These are phyloP conservation scores for Tranzscheliella williamsii DNA, from an alignment of 1,284 basidiomycete genomes.

Conservation along the genomic window DNA sequence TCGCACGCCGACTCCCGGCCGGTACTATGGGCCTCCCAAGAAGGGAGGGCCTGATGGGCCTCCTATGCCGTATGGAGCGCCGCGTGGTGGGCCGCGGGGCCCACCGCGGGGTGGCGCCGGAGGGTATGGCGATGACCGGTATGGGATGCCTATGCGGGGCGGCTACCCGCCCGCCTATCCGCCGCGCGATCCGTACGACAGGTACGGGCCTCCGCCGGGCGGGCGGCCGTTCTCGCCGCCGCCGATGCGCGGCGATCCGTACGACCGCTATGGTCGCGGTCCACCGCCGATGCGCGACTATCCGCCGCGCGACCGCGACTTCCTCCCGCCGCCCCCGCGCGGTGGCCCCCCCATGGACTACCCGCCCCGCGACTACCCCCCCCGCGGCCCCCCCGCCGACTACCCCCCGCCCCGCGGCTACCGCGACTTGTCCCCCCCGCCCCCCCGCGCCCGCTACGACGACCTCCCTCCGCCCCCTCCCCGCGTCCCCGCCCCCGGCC, in stretches of 20 bases:
- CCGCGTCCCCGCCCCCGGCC: conserved; percentile 14
- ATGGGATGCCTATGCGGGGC: conserved; percentile 74
- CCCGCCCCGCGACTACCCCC: conserved; percentile 41
- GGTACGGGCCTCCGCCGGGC: conserved; percentile 54
- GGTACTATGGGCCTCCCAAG: conserved; percentile 90
- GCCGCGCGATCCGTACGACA: conserved; percentile 58
- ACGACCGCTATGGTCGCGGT: conserved; percentile 35
- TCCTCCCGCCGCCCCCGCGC: conserved; percentile 21
- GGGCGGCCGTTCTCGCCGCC: conserved; percentile 37
- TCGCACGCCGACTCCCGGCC: conserved; percentile 89
- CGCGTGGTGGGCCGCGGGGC: conserved; percentile 27
- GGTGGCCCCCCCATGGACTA: conserved; percentile 42
- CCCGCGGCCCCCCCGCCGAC: conserved; percentile 44
- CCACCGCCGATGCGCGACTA: conserved; percentile 42
- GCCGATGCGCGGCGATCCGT: conserved; percentile 37
- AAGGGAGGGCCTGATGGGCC: conserved; percentile 66
- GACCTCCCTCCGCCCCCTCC: conserved; percentile 46
- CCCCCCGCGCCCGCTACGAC: conserved; percentile 40
- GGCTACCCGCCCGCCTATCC: conserved; percentile 52
- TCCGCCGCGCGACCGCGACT: conserved; percentile 34
- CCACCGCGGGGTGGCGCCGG: conserved; percentile 31
- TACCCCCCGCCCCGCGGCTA: conserved; percentile 47
- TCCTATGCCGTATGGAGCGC: conserved; percentile 10
- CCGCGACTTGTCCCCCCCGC: conserved; percentile 38
- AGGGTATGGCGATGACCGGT: conserved; percentile 65